phyloP scores from a whole-genome alignment of 2,329 filamentous ascomycete genomes.

The Diaporthe sp. region DNA sequence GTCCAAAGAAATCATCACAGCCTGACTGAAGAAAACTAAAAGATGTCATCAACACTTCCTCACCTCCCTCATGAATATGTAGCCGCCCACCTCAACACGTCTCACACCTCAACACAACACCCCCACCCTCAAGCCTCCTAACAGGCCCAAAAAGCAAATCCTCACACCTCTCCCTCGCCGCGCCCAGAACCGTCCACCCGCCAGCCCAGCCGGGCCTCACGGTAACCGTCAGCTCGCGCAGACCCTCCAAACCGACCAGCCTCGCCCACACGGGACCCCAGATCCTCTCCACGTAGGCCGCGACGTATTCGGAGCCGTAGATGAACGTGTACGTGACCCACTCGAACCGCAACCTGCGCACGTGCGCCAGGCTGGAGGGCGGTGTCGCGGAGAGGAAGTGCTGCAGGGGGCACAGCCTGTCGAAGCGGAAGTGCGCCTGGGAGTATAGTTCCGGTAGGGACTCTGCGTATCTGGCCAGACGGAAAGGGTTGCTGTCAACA shows the following conservation, averaged over 20 bases:
- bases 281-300: constrained; percentile 2
- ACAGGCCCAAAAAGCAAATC: constrained; percentile 1
- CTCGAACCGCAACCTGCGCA: constrained; percentile 11
- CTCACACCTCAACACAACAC: constrained; percentile 12
- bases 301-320: constrained; percentile 20
- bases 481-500: neutral
- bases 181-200: constrained; percentile 5
- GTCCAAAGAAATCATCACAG: neutral
- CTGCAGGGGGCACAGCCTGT: constrained; percentile 21
- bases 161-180: constrained; percentile 19
- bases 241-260: neutral
- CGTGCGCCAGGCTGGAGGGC: neutral
- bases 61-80: too few species aligned
- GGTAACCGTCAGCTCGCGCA: neutral
- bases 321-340: constrained; percentile 22
- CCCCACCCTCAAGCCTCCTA: neutral
- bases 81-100: neutral
- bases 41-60: neutral
- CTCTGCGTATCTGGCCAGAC: neutral
- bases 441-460: neutral
- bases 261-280: constrained; percentile 9
- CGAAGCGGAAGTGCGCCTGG: constrained; percentile 13
- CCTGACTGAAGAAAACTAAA: neutral
- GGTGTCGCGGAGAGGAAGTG: constrained; percentile 7
- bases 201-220: constrained; percentile 5